Conservation (phyloP, 2,329 filamentous ascomycete species). For the Diplodia scrobiculata region DNA sequence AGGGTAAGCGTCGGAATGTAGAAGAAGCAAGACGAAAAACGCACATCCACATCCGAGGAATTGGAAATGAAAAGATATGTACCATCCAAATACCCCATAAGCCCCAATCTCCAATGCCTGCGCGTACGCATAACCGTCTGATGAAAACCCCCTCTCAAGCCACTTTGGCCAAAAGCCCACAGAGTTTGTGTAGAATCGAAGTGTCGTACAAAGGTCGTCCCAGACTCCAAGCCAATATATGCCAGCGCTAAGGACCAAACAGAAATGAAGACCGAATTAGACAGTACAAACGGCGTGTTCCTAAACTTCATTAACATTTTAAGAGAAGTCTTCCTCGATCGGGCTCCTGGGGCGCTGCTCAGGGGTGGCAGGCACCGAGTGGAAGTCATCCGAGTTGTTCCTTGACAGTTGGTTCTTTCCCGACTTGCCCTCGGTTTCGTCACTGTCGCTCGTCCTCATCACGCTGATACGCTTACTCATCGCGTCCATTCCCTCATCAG, state of each 20-base stretch:
- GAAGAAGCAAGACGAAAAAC: not conserved
- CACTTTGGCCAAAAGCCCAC: not conserved
- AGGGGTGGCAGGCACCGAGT: constrained; percentile 46
- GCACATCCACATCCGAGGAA: not conserved
- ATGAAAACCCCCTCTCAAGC: not conserved
- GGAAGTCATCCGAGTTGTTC: constrained; percentile 47
- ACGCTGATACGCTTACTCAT: constrained; percentile 25
- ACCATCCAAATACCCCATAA: constrained; percentile 11
- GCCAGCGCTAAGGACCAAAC: constrained; percentile 14
- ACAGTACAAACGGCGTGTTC: constrained; percentile 15
- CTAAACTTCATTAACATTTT: constrained; percentile 15
- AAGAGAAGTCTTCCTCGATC: constrained; percentile 11
- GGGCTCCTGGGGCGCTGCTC: constrained; percentile 33
- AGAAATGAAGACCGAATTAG: constrained; percentile 18
- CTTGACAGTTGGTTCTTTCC: constrained; percentile 35
- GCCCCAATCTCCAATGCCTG: constrained; percentile 4
- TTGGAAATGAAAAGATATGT: constrained; percentile 6
- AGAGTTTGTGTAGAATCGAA: constrained; percentile 9
- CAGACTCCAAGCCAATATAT: constrained; percentile 26
- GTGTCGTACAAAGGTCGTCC: constrained; percentile 17
- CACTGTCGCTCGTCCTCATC: constrained; percentile 30
- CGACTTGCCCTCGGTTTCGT: constrained; percentile 35
- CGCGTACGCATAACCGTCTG: constrained; percentile 13
- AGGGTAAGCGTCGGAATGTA: not conserved
- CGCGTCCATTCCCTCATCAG: constrained; percentile 34